These are phyloP conservation scores for Galeopsis tetrahit DNA, from an alignment of 257 asterid genomes.

Conservation along the genomic window DNA sequence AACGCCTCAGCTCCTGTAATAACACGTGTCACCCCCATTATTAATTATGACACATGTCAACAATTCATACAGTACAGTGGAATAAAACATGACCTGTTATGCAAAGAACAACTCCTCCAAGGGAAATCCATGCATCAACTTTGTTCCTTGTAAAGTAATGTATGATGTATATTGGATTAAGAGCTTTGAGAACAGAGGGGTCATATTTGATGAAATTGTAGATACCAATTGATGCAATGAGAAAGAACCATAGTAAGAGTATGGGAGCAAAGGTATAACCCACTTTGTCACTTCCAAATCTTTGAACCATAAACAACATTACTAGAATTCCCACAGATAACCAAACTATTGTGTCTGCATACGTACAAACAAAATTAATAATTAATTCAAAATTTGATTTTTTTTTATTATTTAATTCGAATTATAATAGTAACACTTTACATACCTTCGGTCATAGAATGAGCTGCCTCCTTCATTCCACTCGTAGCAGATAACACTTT, in stretches of 20 bases:
- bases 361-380: no score
- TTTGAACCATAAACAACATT: conserved; percentile 50
- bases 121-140: conserved; percentile 61
- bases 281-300: conserved; percentile 68
- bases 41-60: no score
- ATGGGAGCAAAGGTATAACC: conserved; percentile 71
- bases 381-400: no score
- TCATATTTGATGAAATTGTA: conserved; percentile 63
- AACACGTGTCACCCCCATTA: no score
- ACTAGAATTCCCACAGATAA: conserved; percentile 56
- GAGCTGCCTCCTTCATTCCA: no score
- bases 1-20: conserved; percentile 68
- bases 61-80: no score
- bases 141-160: conserved; percentile 55
- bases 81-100: conserved; percentile 43
- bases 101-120: conserved; percentile 63
- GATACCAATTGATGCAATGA: conserved; percentile 53
- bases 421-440: no score
- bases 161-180: conserved; percentile 54
- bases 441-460: no score
- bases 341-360: conserved; percentile 47
- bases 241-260: conserved; percentile 52
- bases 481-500: no score
- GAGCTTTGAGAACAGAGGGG: conserved; percentile 45
- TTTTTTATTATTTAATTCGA: no score